Evolutionary conservation across 192 early-diverging fungal genomes (phyloP).

Genomic region (Backusella luteola): DNA sequence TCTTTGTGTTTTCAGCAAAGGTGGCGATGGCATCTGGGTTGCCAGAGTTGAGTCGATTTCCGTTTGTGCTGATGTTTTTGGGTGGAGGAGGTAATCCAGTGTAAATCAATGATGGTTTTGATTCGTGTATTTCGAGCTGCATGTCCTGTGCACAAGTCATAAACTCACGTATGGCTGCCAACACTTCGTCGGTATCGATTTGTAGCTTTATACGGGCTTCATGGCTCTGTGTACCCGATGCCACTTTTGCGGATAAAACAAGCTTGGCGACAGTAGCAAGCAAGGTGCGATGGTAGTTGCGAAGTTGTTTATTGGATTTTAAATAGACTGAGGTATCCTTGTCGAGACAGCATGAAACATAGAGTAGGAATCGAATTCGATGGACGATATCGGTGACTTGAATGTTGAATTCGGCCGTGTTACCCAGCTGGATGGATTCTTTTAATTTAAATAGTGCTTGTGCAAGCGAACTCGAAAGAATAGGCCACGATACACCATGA

Average conservation of each 20-base stretch:
- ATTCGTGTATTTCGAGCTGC: slow-evolving; percentile 24
- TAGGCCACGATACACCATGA: slow-evolving; percentile 41
- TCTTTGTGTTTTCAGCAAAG: not conserved
- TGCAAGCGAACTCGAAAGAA: slow-evolving; percentile 45
- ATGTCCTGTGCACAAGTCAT: slow-evolving; percentile 53
- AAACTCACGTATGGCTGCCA: slow-evolving; percentile 65
- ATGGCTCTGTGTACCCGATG: slow-evolving; percentile 63
- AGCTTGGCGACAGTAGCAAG: slow-evolving; percentile 67
- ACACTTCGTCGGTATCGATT: slow-evolving; percentile 56
- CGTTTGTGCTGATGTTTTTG: not conserved
- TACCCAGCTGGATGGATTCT: slow-evolving; percentile 27
- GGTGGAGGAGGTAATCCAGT: slow-evolving; percentile 1
- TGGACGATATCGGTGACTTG: slow-evolving; percentile 56
- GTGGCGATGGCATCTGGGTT: slow-evolving; percentile 8
- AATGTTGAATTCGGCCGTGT: not conserved
- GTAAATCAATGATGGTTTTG: slow-evolving; percentile 13
- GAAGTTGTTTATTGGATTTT: slow-evolving; percentile 36
- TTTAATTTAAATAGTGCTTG: slow-evolving; percentile 55
- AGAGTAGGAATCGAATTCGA: slow-evolving; percentile 71
- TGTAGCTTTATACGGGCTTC: slow-evolving; percentile 68
- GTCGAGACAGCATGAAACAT: slow-evolving; percentile 53
- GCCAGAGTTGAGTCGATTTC: not conserved
- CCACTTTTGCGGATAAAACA: slow-evolving; percentile 69
- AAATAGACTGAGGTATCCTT: slow-evolving; percentile 53
- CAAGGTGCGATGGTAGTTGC: slow-evolving; percentile 44